Percentiles rank a stretch among this genome's conserved stretches.
phyloP scores from a whole-genome alignment of 179 eudicot genomes.

The Heliamphora pulchella region DNA sequence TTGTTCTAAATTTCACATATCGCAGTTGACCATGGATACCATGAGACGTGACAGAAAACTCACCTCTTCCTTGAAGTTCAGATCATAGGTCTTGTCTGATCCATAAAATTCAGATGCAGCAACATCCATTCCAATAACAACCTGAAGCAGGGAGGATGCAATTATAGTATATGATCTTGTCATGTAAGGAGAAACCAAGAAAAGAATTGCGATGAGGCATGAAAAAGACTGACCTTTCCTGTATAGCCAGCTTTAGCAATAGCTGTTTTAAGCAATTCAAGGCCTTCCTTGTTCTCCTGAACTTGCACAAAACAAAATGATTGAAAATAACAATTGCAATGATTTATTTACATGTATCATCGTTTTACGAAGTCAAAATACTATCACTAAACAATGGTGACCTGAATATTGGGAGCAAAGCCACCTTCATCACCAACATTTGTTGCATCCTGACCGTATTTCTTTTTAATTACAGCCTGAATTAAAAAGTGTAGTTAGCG shows the following conservation, averaged over 20 bases:
- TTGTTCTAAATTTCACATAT: constrained; percentile 1
- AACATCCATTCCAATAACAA: constrained; percentile 98
- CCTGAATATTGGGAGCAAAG: constrained; percentile 98
- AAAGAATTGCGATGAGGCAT: not conserved
- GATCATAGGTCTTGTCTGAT: constrained; percentile 74
- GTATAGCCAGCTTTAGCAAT: constrained; percentile 95
- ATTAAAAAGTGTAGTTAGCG: constrained; percentile 5
- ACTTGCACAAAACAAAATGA: constrained; percentile 10
- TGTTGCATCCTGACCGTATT: constrained; percentile 96
- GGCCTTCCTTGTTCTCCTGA: constrained; percentile 97
- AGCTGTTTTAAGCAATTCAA: constrained; percentile 89
- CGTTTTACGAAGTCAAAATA: not conserved
- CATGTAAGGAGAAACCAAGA: constrained; percentile 8
- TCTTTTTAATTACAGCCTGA: constrained; percentile 95
- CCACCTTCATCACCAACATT: constrained; percentile 99
- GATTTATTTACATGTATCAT: not conserved
- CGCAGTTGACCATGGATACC: not conserved
- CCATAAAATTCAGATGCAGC: constrained; percentile 95
- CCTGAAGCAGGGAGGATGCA: constrained; percentile 29
- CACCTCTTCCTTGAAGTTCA: constrained; percentile 97
- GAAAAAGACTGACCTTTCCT: constrained; percentile 46
- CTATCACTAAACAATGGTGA: constrained; percentile 9
- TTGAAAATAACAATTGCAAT: not conserved
- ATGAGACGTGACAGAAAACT: constrained; percentile 14
- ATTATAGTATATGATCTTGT: not conserved